phyloP scores from a whole-genome alignment of 306 rosid genomes.

The Parietaria judaica region DNA sequence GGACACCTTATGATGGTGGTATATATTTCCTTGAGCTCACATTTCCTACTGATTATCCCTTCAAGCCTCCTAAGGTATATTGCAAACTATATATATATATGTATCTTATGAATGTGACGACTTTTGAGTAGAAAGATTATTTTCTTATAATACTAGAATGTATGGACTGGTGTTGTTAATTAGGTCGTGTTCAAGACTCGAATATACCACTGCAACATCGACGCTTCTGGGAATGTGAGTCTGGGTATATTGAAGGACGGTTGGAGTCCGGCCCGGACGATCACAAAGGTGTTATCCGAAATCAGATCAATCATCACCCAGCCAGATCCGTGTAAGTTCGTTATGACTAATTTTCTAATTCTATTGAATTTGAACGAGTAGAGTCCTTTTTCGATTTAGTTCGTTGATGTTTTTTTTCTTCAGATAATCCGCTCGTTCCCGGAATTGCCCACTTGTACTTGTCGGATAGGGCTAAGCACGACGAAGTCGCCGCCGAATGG shows the following conservation, averaged over 20 bases:
- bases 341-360: slow-evolving; percentile 5
- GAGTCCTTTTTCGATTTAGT: background rate
- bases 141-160: too few species aligned
- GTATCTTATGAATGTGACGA: too few species aligned
- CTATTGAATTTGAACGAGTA: too few species aligned
- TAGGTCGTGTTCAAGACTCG: slow-evolving; percentile 83
- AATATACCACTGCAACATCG: slow-evolving; percentile 84
- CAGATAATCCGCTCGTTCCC: slow-evolving; percentile 69
- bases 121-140: too few species aligned
- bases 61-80: slow-evolving; percentile 74
- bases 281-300: slow-evolving; percentile 65
- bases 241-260: slow-evolving; percentile 67
- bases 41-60: slow-evolving; percentile 80
- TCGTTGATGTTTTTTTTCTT: slow-evolving; percentile 3
- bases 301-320: slow-evolving; percentile 54
- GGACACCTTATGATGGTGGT: slow-evolving; percentile 84
- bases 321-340: slow-evolving; percentile 73
- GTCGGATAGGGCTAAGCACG: slow-evolving; percentile 66
- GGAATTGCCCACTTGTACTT: slow-evolving; percentile 67
- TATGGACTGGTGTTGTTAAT: too few species aligned
- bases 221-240: slow-evolving; percentile 47
- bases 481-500: slow-evolving; percentile 75
- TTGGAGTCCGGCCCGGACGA: slow-evolving; percentile 95
- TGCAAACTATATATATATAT: too few species aligned
- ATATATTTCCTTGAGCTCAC: slow-evolving; percentile 73